A percentile compares a stretch with the other conserved stretches of the same genome.
These are phyloP conservation scores for Tothia fuscella DNA, from an alignment of 2,329 filamentous ascomycete genomes.

Conservation along the genomic window DNA sequence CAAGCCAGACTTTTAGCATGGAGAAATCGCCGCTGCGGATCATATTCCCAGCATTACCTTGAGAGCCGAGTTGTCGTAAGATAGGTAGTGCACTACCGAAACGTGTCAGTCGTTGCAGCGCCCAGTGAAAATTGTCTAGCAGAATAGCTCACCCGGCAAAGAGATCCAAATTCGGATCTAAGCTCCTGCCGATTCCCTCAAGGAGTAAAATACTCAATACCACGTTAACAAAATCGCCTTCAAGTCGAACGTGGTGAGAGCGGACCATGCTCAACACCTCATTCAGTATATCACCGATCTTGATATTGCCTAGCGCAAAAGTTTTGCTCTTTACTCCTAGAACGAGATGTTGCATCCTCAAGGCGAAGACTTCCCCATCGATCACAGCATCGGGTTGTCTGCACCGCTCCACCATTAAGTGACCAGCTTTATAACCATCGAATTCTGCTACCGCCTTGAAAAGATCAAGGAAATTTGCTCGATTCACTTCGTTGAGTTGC, in stretches of 20 bases:
- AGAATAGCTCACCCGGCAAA: no score
- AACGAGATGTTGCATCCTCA: constrained; percentile 95
- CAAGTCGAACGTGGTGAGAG: constrained; percentile 79
- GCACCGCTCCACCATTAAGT: constrained; percentile 92
- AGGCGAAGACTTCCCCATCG: constrained; percentile 78
- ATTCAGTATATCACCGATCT: constrained; percentile 89
- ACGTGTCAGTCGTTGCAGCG: constrained; percentile 35
- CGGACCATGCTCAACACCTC: constrained; percentile 87
- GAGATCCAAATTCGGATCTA: constrained; percentile 80
- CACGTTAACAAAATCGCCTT: constrained; percentile 97
- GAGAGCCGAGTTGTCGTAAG: constrained; percentile 70
- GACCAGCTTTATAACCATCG: constrained; percentile 87
- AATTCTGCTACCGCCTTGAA: constrained; percentile 96
- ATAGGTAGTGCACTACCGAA: constrained; percentile 88
- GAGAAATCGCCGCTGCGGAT: constrained; percentile 37
- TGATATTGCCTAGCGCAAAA: constrained; percentile 83
- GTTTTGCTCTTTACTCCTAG: constrained; percentile 82
- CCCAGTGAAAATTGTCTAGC: constrained; percentile 18
- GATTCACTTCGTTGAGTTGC: constrained; percentile 76
- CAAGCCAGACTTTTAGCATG: constrained; percentile 86
- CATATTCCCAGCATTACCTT: constrained; percentile 48
- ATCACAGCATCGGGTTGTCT: constrained; percentile 84
- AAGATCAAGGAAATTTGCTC: constrained; percentile 83
- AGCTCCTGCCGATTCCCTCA: constrained; percentile 79
- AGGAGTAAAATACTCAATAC: constrained; percentile 88